Percentiles rank a stretch among this genome's conserved stretches.
Evolutionary conservation across 148 eudicot genomes (phyloP).

Genomic region (Dianthus caryophyllus): DNA sequence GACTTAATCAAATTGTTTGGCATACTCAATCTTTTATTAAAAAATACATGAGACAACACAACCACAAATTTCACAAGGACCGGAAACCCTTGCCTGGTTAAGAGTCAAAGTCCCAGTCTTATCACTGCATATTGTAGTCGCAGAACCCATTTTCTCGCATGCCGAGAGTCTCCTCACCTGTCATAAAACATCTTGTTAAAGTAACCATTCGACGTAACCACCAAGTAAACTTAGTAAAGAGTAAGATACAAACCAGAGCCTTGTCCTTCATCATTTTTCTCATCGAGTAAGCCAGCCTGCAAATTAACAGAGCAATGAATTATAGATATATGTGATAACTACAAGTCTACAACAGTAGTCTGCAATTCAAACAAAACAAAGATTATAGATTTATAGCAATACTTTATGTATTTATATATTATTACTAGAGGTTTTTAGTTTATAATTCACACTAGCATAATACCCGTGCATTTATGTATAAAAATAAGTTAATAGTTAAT

Average conservation of each 20-base stretch:
- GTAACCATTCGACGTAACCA: not conserved
- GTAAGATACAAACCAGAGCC: slow-evolving; percentile 67
- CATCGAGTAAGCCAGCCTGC: slow-evolving; percentile 98
- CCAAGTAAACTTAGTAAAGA: slow-evolving; percentile 2
- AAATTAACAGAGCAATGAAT: slow-evolving; percentile 16
- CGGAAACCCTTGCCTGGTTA: slow-evolving; percentile 32
- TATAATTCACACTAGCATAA: no score
- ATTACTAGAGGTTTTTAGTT: no score
- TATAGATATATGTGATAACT: not conserved
- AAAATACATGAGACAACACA: not conserved
- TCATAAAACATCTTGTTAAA: slow-evolving; percentile 5
- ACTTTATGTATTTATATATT: no score
- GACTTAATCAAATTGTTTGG: not conserved
- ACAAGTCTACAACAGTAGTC: not conserved
- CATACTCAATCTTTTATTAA: not conserved
- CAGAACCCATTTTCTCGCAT: slow-evolving; percentile 52
- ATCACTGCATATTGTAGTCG: slow-evolving; percentile 45
- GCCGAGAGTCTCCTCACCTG: slow-evolving; percentile 56
- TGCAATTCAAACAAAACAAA: not conserved
- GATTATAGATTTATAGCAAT: no score
- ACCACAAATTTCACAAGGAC: not conserved
- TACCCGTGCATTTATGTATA: no score
- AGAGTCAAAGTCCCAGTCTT: slow-evolving; percentile 48
- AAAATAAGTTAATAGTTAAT: no score
- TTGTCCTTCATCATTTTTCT: slow-evolving; percentile 98